Evolutionary conservation across 1,284 basidiomycete genomes (phyloP).

Genomic region (Moniliella sp.): DNA sequence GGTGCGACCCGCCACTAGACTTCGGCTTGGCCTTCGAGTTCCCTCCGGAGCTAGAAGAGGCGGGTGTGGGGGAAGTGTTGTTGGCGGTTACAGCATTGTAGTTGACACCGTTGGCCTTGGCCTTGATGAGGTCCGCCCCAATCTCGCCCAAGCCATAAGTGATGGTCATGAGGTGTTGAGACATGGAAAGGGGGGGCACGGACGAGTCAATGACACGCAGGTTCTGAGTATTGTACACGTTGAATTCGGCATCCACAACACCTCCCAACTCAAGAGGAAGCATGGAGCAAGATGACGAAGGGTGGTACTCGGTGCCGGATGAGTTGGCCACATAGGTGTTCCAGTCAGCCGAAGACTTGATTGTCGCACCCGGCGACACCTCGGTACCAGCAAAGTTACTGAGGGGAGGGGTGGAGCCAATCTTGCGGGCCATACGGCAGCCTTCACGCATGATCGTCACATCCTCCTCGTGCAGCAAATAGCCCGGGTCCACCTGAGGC

Average conservation of each 20-base stretch:
- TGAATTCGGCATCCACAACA: constrained; percentile 45
- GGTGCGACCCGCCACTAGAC: too few relatives aligned
- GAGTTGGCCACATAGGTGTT: constrained; percentile 19
- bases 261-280: constrained; percentile 44
- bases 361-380: constrained; percentile 3
- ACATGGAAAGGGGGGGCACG: constrained; percentile 33
- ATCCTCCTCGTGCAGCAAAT: constrained; percentile 12
- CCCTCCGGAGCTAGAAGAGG: too few relatives aligned
- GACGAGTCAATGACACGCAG: constrained; percentile 38
- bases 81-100: too few relatives aligned
- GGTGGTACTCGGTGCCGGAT: constrained; percentile 35
- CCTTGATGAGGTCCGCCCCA: constrained; percentile 13
- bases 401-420: constrained; percentile 7
- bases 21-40: too few relatives aligned
- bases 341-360: constrained; percentile 7
- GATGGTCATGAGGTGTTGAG: constrained; percentile 39
- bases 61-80: too few relatives aligned
- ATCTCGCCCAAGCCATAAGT: constrained; percentile 41
- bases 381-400: constrained; percentile 5
- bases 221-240: constrained; percentile 48
- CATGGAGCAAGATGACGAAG: constrained; percentile 47
- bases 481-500: constrained; percentile 20
- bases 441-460: constrained; percentile 13
- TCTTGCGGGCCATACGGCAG: constrained; percentile 13
- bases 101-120: too few relatives aligned